These are phyloP conservation scores for Dispira simplex DNA, from an alignment of 192 early-diverging fungal species.

Conservation along the genomic window DNA sequence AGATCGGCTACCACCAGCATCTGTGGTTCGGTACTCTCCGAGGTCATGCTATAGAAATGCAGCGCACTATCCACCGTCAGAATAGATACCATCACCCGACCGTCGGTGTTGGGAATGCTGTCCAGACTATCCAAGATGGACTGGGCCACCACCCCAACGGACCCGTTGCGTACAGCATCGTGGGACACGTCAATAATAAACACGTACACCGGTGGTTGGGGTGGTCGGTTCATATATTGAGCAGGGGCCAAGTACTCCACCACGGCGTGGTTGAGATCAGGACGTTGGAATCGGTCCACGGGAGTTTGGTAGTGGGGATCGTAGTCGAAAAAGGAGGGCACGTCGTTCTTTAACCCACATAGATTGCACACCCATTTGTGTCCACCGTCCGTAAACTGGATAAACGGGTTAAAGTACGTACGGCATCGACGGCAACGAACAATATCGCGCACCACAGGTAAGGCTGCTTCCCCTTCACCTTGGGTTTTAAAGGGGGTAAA, in stretches of 20 bases:
- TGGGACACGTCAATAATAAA: constrained; percentile 95
- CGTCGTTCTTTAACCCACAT: constrained; percentile 71
- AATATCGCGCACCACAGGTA: constrained; percentile 73
- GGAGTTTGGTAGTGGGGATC: constrained; percentile 83
- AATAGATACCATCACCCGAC: constrained; percentile 60
- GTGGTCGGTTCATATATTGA: constrained; percentile 39
- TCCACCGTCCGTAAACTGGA: constrained; percentile 79
- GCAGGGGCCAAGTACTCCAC: constrained; percentile 83
- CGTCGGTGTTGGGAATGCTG: constrained; percentile 47
- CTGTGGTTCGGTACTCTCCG: constrained; percentile 68
- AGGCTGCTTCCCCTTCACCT: constrained; percentile 56
- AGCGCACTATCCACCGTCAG: constrained; percentile 80
- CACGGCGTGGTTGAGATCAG: constrained; percentile 75
- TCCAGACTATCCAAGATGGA: constrained; percentile 58
- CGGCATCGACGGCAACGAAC: constrained; percentile 84
- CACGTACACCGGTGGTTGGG: constrained; percentile 57
- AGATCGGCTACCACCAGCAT: constrained; percentile 93
- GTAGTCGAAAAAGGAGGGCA: constrained; percentile 87
- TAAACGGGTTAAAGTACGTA: constrained; percentile 87
- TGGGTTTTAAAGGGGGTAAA: constrained; percentile 86
- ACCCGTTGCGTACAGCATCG: constrained; percentile 69
- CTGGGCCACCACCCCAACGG: constrained; percentile 49
- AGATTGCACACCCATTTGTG: constrained; percentile 89
- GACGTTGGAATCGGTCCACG: constrained; percentile 65
- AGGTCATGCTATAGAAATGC: constrained; percentile 89